Evolutionary conservation across 2,329 filamentous ascomycete genomes (phyloP), one percentile per base, ranked within the genome.

Genomic region (Stachybotrys elegans): DNA sequence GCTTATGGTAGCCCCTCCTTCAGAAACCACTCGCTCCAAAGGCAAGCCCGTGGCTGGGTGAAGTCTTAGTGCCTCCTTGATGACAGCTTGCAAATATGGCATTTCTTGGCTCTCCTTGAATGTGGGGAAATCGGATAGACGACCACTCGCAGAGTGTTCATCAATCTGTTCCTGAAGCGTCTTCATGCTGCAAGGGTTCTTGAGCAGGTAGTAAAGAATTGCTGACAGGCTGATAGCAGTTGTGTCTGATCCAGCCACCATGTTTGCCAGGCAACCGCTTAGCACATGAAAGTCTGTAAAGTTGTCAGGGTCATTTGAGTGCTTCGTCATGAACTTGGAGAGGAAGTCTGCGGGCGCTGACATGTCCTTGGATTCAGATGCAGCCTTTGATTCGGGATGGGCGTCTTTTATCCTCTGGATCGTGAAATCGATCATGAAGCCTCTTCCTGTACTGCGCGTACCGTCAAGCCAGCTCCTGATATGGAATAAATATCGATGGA

Each of bases 31-130:
- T 47, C 88, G 77, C 62, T 92, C 87, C 35, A 92, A 70, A 0
- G 83, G 81, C 5, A 91, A 67, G 0, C 86, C 87, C 0, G 84
- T 76, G 0, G 86, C 84, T 0, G 88, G 87, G 59, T 91, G 85
- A 53, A 89, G 59, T 12, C 86, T 79, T 68, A 91, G 87, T 5
- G 83, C 79, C 61, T 93, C 75, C 44, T 76, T 75, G 39, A 79
- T 70, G 5, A 72, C 67, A 1, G 73, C 74, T 47, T 78, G 72
- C n/a, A 78, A 60, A 48, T 78, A 80, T 0, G 71, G 72, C 52
- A 78, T 55, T 27, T 58, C 57, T 3, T 69, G 66, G 2, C 58
- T 63, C 44, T 73, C 64, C 17, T 67, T 66, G 51, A 70, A 73
- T 0, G 61, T 54, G 44, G 51, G 58, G 49, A 19, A 36, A 9